Conservation (phyloP, 371 early-diverging fungal species). For the Mucor plumbeus region DNA sequence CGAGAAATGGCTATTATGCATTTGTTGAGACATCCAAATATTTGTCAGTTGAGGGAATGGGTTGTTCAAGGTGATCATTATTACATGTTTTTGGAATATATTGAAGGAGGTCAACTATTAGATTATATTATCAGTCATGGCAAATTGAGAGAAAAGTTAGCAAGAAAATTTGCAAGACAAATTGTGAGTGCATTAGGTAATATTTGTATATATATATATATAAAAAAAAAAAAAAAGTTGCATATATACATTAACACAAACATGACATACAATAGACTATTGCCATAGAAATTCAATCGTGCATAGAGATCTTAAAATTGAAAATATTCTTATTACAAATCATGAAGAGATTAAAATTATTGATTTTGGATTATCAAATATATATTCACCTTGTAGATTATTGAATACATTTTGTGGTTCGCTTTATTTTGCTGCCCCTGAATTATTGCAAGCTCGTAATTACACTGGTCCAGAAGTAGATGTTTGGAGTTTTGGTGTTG, state of each 20-base stretch:
- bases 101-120: constrained; percentile 75
- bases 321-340: constrained; percentile 88
- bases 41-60: constrained; percentile 76
- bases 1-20: constrained; percentile 83
- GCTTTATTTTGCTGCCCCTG: constrained; percentile 86
- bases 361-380: constrained; percentile 92
- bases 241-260: neutral
- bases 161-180: constrained; percentile 77
- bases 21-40: constrained; percentile 82
- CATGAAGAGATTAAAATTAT: constrained; percentile 68
- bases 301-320: constrained; percentile 95
- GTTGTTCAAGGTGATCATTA: constrained; percentile 73
- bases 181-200: constrained; percentile 78
- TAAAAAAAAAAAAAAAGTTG: too few relatives aligned
- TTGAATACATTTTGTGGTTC: constrained; percentile 86
- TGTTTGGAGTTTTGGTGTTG: constrained; percentile 91
- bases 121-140: constrained; percentile 80
- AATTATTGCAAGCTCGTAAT: constrained; percentile 79
- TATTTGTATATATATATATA: constrained; percentile 50
- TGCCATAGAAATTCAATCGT: constrained; percentile 74
- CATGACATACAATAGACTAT: constrained; percentile 39
- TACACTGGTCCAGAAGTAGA: constrained; percentile 93
- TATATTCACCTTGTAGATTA: constrained; percentile 67
- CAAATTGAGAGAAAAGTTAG: constrained; percentile 72
- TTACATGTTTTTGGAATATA: constrained; percentile 89